Conservation (phyloP, 768 basidiomycete genomes). For the Lentinula edodes region DNA sequence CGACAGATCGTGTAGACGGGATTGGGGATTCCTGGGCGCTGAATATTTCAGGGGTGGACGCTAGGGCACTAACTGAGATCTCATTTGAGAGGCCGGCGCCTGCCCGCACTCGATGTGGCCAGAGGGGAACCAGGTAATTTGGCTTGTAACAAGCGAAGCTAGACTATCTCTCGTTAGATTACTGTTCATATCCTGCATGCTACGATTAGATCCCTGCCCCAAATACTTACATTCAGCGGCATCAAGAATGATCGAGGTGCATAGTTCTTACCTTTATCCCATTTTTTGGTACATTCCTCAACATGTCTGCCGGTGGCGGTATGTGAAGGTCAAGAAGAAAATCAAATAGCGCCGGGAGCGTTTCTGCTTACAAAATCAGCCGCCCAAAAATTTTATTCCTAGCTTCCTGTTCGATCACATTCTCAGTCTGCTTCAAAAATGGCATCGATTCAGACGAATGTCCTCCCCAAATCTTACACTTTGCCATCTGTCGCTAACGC, state of each 20-base stretch:
- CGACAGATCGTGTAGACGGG: no score
- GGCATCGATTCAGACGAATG: conserved; percentile 22
- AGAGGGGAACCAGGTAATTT: neutral
- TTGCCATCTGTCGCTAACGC: conserved; percentile 30
- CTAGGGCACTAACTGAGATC: no score
- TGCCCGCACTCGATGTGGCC: neutral
- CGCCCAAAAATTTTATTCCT: neutral
- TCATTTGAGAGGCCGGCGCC: no score
- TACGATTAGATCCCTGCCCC: neutral
- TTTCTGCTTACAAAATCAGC: neutral
- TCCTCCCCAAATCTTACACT: conserved; percentile 40
- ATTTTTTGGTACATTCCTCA: no score
- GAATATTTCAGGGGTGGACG: no score
- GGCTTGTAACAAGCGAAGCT: neutral
- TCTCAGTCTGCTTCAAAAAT: conserved; percentile 10
- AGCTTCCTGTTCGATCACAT: neutral
- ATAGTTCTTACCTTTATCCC: neutral
- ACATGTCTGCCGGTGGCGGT: no score
- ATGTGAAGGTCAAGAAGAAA: no score
- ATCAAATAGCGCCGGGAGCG: no score
- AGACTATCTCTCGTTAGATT: neutral
- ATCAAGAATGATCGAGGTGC: neutral
- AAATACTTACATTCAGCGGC: neutral
- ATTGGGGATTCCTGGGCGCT: no score
- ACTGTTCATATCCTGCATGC: neutral